A percentile compares a stretch with the other conserved stretches of the same genome.
Evolutionary conservation across 202 grass and related monocot genomes (phyloP).

Genomic region (Eragrostis tef): DNA sequence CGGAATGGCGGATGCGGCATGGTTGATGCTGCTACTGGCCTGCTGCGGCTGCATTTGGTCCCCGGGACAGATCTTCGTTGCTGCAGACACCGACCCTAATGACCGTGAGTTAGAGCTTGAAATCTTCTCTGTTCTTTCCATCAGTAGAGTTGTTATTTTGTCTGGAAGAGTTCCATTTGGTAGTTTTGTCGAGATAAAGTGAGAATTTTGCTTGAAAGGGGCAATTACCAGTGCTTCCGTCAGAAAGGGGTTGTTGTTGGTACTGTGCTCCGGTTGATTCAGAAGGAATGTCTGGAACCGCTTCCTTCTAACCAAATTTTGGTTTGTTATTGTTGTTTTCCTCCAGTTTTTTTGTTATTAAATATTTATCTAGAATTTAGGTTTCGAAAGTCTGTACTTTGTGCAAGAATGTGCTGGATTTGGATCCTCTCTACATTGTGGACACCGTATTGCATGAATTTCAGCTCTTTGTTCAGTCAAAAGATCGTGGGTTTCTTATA

Average conservation of each 20-base stretch:
- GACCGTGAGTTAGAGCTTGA: conserved; percentile 44
- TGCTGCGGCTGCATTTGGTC: conserved; percentile 48
- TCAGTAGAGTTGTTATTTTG: neutral
- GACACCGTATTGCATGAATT: conserved; percentile 8
- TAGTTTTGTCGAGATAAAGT: conserved; percentile 12
- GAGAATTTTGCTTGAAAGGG: conserved; percentile 20
- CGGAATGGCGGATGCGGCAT: conserved; percentile 5
- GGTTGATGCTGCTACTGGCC: conserved; percentile 32
- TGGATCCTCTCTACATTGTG: neutral
- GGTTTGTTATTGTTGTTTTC: neutral
- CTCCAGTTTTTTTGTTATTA: neutral
- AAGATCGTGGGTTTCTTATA: neutral
- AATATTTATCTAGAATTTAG: neutral
- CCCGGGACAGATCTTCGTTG: conserved; percentile 37
- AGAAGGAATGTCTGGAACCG: neutral
- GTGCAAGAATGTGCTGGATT: conserved; percentile 19
- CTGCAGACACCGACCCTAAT: conserved; percentile 49
- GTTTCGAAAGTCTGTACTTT: conserved; percentile 3
- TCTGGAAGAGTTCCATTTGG: neutral
- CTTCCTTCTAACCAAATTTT: conserved; percentile 16
- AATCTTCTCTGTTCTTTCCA: neutral
- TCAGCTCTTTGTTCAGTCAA: neutral
- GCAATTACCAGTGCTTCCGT: neutral
- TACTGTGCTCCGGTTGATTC: conserved; percentile 31
- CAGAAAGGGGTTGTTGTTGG: conserved; percentile 9